These are phyloP conservation scores for Psilocybe subaeruginosa DNA, from an alignment of 768 basidiomycete genomes.

Conservation along the genomic window DNA sequence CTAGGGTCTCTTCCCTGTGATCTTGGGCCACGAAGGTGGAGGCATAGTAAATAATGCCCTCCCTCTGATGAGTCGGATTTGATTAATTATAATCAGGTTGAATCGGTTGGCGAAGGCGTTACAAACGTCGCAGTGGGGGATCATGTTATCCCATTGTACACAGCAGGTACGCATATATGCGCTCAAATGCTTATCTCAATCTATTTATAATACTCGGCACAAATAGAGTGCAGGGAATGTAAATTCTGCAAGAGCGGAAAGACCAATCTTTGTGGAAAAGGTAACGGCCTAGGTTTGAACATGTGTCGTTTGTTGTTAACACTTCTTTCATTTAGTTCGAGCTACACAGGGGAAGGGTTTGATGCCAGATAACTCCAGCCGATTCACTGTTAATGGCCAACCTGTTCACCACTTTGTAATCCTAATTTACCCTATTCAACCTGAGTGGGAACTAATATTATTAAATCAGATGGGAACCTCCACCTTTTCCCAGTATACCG, in stretches of 20 bases:
- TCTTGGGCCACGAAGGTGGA: conserved; percentile 95
- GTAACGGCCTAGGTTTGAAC: conserved; percentile 37
- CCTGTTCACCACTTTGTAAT: conserved; percentile 87
- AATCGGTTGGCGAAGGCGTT: conserved; percentile 98
- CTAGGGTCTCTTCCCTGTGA: conserved; percentile 87
- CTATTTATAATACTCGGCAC: neutral
- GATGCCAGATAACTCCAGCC: conserved; percentile 89
- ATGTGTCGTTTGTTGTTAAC: neutral
- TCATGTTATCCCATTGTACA: conserved; percentile 97
- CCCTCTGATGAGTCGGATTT: conserved; percentile 5
- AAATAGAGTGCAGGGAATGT: conserved; percentile 88
- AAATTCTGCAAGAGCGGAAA: conserved; percentile 99
- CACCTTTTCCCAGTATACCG: conserved; percentile 99
- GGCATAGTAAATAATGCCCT: conserved; percentile 65
- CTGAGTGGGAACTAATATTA: conserved; percentile 1
- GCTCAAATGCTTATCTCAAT: neutral
- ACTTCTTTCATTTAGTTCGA: conserved; percentile 58
- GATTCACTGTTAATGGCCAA: conserved; percentile 90
- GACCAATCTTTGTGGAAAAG: conserved; percentile 97
- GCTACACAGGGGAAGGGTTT: conserved; percentile 92
- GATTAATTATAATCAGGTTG: conserved; percentile 59
- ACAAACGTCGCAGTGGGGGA: conserved; percentile 78
- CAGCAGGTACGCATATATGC: conserved; percentile 64
- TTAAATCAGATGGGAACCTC: conserved; percentile 90
- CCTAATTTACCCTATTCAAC: neutral